A percentile compares a stretch with the other conserved stretches of the same genome.
phyloP scores from a whole-genome alignment of 495 filamentous ascomycete genomes.

The Astrocystis sublimbata region DNA sequence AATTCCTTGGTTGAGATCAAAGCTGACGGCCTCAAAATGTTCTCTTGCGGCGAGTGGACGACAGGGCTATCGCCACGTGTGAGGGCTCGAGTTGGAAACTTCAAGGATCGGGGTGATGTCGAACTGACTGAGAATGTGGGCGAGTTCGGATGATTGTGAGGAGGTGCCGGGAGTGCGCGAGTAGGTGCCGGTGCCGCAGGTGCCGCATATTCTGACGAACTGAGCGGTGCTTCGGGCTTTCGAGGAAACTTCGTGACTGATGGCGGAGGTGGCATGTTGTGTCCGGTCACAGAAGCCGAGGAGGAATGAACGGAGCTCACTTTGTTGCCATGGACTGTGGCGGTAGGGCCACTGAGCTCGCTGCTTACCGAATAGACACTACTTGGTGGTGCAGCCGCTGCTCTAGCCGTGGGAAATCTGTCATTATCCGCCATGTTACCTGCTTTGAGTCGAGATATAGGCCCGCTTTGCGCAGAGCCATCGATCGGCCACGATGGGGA shows the following conservation, averaged over 20 bases:
- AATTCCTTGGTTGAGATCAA: conserved; percentile 25
- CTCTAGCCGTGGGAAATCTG: neutral
- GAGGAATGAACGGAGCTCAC: conserved; percentile 16
- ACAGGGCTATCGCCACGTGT: neutral
- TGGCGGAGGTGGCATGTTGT: conserved; percentile 15
- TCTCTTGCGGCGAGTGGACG: neutral
- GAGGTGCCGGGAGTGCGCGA: conserved; percentile 32
- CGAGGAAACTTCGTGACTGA: conserved; percentile 34
- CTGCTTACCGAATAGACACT: conserved; percentile 28
- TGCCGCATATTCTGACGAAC: conserved; percentile 35
- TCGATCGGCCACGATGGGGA: conserved; percentile 20
- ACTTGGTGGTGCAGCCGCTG: conserved; percentile 15
- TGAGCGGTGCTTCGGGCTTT: conserved; percentile 33
- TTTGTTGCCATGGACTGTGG: conserved; percentile 23
- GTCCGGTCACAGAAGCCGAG: conserved; percentile 3
- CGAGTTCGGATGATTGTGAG: conserved; percentile 26
- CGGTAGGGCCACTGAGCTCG: conserved; percentile 17
- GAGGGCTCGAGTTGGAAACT: conserved; percentile 5
- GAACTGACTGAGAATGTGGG: conserved; percentile 27
- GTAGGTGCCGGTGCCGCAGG: conserved; percentile 36
- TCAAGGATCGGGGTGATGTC: conserved; percentile 16
- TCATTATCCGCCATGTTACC: conserved; percentile 17
- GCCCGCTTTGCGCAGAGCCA: conserved; percentile 35
- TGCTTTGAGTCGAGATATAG: conserved; percentile 32
- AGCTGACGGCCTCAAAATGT: neutral